These are phyloP conservation scores for Ilex paraguariensis DNA, from an alignment of 305 asterid species.

Conservation along the genomic window DNA sequence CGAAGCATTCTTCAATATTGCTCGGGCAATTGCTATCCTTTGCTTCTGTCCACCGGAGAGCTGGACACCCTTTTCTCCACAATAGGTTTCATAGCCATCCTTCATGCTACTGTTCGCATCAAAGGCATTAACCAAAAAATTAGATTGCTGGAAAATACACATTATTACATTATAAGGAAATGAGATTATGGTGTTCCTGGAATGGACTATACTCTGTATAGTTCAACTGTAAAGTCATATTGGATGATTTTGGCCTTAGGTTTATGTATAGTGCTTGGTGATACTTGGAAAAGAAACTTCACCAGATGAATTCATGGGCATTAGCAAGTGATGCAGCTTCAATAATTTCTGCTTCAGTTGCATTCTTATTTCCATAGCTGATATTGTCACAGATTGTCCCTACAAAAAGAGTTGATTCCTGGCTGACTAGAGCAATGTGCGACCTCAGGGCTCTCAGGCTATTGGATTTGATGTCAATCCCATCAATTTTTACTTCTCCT, in stretches of 20 bases:
- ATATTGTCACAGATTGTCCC: constrained; percentile 51
- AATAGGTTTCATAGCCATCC: constrained; percentile 44
- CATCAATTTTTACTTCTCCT: constrained; percentile 42
- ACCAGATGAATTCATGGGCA: constrained; percentile 64
- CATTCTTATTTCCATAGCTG: constrained; percentile 32
- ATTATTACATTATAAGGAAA: background rate
- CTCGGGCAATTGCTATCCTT: constrained; percentile 49
- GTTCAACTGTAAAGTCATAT: background rate
- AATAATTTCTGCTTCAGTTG: constrained; percentile 39
- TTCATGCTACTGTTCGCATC: constrained; percentile 30
- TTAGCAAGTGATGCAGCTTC: constrained; percentile 50
- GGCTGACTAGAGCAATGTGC: constrained; percentile 47
- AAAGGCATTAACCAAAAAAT: too few relatives aligned
- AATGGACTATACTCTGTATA: background rate
- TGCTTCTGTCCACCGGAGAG: constrained; percentile 67
- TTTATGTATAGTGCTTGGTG: background rate
- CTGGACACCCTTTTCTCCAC: constrained; percentile 58
- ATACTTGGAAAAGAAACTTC: background rate
- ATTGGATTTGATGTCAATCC: constrained; percentile 32
- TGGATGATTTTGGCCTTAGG: background rate
- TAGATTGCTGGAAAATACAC: background rate
- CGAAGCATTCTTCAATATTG: constrained; percentile 41
- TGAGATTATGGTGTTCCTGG: background rate
- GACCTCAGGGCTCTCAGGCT: constrained; percentile 41
- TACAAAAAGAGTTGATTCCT: constrained; percentile 49